phyloP scores from a whole-genome alignment of 1,284 basidiomycete genomes.

The Boletus sp. region DNA sequence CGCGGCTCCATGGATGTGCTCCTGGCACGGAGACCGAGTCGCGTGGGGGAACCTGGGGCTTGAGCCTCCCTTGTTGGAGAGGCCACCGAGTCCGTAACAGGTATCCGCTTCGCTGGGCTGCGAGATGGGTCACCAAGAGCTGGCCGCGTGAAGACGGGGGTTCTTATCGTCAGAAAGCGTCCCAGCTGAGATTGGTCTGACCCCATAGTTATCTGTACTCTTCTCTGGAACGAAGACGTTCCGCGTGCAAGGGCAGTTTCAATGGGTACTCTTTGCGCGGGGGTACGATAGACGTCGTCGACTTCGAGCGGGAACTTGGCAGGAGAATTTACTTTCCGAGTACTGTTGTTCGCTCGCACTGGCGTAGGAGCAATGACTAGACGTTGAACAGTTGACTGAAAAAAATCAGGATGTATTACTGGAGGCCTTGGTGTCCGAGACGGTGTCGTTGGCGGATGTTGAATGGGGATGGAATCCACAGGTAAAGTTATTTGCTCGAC shows the following conservation, averaged over 20 bases:
- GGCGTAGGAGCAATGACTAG: constrained; percentile 23
- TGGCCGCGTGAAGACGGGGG: constrained; percentile 37
- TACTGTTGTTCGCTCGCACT: constrained; percentile 11
- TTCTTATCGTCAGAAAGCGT: constrained; percentile 9
- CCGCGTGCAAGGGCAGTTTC: constrained; percentile 49
- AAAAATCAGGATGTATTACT: constrained; percentile 10
- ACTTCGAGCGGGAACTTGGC: constrained; percentile 36
- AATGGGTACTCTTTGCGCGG: constrained; percentile 60
- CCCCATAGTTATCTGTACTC: constrained; percentile 25
- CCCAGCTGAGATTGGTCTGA: constrained; percentile 10
- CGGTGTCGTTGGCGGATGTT: constrained; percentile 13
- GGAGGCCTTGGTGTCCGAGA: constrained; percentile 10
- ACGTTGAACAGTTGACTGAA: constrained; percentile 21
- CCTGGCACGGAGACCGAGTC: constrained; percentile 20
- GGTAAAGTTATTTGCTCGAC: constrained; percentile 2
- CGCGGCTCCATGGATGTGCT: constrained; percentile 30
- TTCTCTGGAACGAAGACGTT: constrained; percentile 48
- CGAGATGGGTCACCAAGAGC: constrained; percentile 40
- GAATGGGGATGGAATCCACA: neutral
- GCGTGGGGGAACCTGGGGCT: constrained; percentile 25
- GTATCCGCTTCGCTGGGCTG: constrained; percentile 60
- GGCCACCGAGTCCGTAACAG: constrained; percentile 34
- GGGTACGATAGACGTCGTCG: constrained; percentile 47
- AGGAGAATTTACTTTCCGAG: constrained; percentile 29
- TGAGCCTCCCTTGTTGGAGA: constrained; percentile 25